These are phyloP conservation scores for Salvia hispanica DNA, from an alignment of 257 asterid species.

Conservation along the genomic window DNA sequence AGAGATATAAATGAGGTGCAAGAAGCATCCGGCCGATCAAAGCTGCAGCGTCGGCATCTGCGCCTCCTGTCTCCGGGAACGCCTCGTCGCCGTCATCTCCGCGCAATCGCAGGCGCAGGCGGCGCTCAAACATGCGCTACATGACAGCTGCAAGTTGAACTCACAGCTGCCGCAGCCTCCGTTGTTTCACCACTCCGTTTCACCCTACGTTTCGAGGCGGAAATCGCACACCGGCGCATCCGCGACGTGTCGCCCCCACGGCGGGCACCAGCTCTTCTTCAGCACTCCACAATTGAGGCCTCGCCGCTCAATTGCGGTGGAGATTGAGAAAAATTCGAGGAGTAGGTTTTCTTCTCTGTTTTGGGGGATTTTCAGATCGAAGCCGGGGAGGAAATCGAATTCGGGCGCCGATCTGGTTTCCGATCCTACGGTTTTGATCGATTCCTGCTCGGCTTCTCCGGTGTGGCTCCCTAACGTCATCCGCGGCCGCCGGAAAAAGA, in stretches of 20 bases:
- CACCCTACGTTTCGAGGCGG: conserved; percentile 55
- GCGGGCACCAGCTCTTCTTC: conserved; percentile 25
- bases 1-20: conserved; percentile 48
- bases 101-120: conserved; percentile 42
- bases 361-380: conserved; percentile 48
- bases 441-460: conserved; percentile 44
- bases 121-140: conserved; percentile 31
- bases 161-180: conserved; percentile 29
- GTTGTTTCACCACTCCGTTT: conserved; percentile 46
- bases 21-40: conserved; percentile 47
- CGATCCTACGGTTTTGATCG: conserved; percentile 32
- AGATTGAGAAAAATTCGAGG: conserved; percentile 12
- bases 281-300: conserved; percentile 44
- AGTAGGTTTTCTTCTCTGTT: conserved; percentile 38
- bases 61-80: conserved; percentile 65
- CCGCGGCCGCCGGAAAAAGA: conserved; percentile 50
- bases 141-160: conserved; percentile 40
- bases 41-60: conserved; percentile 62
- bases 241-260: conserved; percentile 30
- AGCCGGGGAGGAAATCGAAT: conserved; percentile 39
- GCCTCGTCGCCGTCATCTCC: conserved; percentile 46
- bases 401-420: conserved; percentile 30
- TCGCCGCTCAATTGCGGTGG: conserved; percentile 24
- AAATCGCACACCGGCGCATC: conserved; percentile 40
- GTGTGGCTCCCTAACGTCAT: conserved; percentile 60